Percentiles rank a stretch among this genome's conserved stretches.
phyloP scores from a whole-genome alignment of 139 green algal genomes.

The Nannochloris sp. region DNA sequence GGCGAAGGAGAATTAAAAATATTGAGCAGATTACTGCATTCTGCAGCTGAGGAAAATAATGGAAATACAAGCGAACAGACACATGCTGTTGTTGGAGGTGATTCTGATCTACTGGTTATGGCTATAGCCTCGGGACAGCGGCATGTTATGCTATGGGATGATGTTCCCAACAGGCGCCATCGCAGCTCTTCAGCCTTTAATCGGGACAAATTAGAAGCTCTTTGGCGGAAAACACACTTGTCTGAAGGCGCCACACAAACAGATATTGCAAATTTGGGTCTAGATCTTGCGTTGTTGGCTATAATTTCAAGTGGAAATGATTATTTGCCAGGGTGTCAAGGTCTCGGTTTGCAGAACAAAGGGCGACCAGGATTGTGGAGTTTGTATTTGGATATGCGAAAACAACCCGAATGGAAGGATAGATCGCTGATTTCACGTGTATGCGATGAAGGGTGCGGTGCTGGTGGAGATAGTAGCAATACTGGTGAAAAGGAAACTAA shows the following conservation, averaged over 20 bases:
- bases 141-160: constrained; percentile 3
- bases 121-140: constrained; percentile 30
- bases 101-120: constrained; percentile 82
- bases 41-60: neutral
- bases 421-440: constrained; percentile 19
- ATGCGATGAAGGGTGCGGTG: neutral
- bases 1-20: constrained; percentile 92
- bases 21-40: constrained; percentile 54
- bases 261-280: constrained; percentile 7
- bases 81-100: constrained; percentile 58
- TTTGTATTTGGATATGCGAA: constrained; percentile 29
- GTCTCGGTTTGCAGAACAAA: constrained; percentile 21
- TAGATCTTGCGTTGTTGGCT: constrained; percentile 55
- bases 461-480: neutral
- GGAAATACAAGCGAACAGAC: neutral
- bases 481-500: neutral
- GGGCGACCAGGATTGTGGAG: constrained; percentile 28
- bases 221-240: constrained; percentile 22
- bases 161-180: neutral
- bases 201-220: neutral
- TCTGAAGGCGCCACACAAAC: neutral
- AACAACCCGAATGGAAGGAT: constrained; percentile 10
- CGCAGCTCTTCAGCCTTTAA: constrained; percentile 4
- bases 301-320: constrained; percentile 67
- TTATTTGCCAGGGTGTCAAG: constrained; percentile 54